Conservation (phyloP, 192 early-diverging fungal genomes). For the Rhizoclosmatium sp. region DNA sequence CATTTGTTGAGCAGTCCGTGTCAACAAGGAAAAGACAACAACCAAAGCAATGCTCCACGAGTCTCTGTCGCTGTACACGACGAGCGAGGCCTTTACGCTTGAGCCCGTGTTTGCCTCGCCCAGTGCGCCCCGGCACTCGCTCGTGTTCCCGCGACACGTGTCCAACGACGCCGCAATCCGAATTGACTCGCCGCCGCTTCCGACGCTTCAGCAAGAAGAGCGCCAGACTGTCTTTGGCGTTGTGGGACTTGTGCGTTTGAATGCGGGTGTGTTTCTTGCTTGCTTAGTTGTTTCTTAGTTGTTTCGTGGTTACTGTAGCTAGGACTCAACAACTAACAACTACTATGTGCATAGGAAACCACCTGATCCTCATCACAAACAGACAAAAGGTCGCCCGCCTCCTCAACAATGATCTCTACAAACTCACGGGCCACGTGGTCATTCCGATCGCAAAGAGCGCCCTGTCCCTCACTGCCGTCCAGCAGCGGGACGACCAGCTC, state of each 20-base stretch:
- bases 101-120: conserved; percentile 49
- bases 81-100: conserved; percentile 13
- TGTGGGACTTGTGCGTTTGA: conserved; percentile 73
- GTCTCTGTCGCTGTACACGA: conserved; percentile 14
- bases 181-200: conserved; percentile 62
- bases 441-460: conserved; percentile 39
- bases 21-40: too few relatives aligned
- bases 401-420: conserved; percentile 68
- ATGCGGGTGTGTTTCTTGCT: conserved; percentile 63
- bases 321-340: too few relatives aligned
- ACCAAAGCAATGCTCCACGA: conserved; percentile 16
- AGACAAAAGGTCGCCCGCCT: conserved; percentile 68
- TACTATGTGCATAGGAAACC: conserved; percentile 62
- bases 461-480: conserved; percentile 13
- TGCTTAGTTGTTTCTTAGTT: conserved; percentile 8
- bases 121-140: conserved; percentile 55
- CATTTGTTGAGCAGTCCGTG: too few relatives aligned
- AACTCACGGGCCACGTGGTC: conserved; percentile 58
- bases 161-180: conserved; percentile 42
- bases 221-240: conserved; percentile 70
- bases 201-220: conserved; percentile 59
- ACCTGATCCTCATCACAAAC: conserved; percentile 78
- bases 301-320: too few relatives aligned
- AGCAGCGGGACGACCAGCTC: conserved; percentile 68
- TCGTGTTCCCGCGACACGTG: conserved; percentile 63